phyloP scores from a whole-genome alignment of 768 basidiomycete genomes.

The Serpula lacrymans region DNA sequence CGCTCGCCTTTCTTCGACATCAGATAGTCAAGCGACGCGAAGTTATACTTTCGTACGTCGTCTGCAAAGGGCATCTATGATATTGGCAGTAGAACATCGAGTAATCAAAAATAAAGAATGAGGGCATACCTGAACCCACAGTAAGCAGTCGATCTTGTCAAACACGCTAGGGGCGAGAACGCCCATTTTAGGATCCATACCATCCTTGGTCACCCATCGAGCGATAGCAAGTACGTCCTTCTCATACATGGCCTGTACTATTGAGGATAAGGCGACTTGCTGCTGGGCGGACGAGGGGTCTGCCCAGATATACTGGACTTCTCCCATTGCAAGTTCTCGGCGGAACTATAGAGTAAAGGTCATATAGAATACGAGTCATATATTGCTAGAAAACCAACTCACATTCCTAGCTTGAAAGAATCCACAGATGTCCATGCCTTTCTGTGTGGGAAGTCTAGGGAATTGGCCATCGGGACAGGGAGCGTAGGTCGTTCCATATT shows the following conservation, averaged over 20 bases:
- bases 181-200: conserved; percentile 82
- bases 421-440: conserved; percentile 85
- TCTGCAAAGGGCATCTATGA: conserved; percentile 91
- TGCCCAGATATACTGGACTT: conserved; percentile 84
- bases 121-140: conserved; percentile 72
- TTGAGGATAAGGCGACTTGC: conserved; percentile 83
- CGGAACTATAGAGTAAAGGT: conserved; percentile 55
- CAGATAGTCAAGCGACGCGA: conserved; percentile 74
- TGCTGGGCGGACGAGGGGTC: conserved; percentile 61
- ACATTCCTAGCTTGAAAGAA: conserved; percentile 76
- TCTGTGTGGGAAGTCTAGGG: conserved; percentile 63
- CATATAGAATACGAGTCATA: neutral
- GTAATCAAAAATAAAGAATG: neutral
- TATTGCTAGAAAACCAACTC: conserved; percentile 12
- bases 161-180: conserved; percentile 62
- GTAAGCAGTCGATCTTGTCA: conserved; percentile 70
- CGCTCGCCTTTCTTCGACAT: conserved; percentile 72
- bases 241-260: conserved; percentile 76
- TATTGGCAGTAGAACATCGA: conserved; percentile 1
- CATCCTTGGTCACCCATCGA: conserved; percentile 74
- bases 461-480: conserved; percentile 88
- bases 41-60: conserved; percentile 84
- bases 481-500: conserved; percentile 86
- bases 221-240: conserved; percentile 73
- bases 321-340: conserved; percentile 77